Evolutionary conservation across 768 basidiomycete species (phyloP), one percentile per base, ranked within the genome.

Genomic region (Xerocomus potaroensis): DNA sequence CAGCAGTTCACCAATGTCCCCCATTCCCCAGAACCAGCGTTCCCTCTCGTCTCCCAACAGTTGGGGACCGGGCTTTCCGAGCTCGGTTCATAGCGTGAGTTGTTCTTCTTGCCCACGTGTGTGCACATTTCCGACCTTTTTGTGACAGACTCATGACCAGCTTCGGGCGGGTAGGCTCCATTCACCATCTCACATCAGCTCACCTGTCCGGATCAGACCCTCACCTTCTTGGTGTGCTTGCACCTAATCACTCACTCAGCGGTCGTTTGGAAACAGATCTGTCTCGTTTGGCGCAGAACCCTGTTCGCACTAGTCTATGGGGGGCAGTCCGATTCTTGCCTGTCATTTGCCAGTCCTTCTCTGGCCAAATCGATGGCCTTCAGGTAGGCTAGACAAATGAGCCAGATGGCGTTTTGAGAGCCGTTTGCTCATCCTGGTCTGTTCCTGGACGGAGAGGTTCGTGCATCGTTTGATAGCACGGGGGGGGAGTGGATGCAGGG

Each of bases 371-470:
- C 12, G 35, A 42, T 5, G 27, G 35, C 15, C 6, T 16, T 8
- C 23, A 26, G 29, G 29, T 43, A 34, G 6, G 29, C 37, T 2
- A 42, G 8, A 14, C 21, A 27, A 8, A 36, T 21, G 3, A 49
- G 29, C 32, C 24, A 21, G 1, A n/a, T 36, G 30, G 10, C 22
- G 3, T 43, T 29, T 43, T 41, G 31, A 21, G 54, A 59, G 15
- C 47, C 39, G 19, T 47, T 49, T 15, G 29, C 5, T 7, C 18
- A 45, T 8, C 23, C 56, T 37, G 30, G 47, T 7, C 31, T 47
- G 4, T 60, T 61, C 37, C 9, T 48, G 31, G 48, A 62, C 8
- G 59, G 61, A 4, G 56, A 56, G 27, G 53, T 60, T 49, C 42
- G 41, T n/a, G 57, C 50, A 3, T 62, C 59, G 10, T 50, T 60